These are phyloP conservation scores for Pichia heedii DNA, from an alignment of 805 yeast species.

Conservation along the genomic window DNA sequence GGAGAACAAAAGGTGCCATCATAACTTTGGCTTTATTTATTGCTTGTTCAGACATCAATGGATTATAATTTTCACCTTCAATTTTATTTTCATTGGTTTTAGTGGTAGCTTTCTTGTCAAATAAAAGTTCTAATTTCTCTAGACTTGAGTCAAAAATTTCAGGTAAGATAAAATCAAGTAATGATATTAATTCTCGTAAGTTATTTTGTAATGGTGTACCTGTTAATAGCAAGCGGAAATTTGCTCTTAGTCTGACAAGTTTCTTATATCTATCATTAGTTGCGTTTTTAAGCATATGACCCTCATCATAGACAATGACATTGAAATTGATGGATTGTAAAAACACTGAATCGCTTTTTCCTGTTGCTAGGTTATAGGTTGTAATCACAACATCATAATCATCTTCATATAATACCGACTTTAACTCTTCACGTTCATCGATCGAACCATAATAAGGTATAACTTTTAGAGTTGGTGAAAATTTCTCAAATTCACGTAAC, in stretches of 20 bases:
- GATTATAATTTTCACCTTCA: slow-evolving; percentile 50
- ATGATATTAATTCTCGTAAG: slow-evolving; percentile 78
- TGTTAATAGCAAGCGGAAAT: slow-evolving; percentile 79
- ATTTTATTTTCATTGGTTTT: slow-evolving; percentile 30
- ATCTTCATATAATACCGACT: slow-evolving; percentile 55
- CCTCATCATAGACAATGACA: slow-evolving; percentile 92
- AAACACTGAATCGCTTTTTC: slow-evolving; percentile 72
- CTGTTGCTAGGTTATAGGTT: slow-evolving; percentile 83
- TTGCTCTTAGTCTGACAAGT: slow-evolving; percentile 74
- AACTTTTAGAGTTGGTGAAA: slow-evolving; percentile 72
- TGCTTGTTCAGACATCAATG: slow-evolving; percentile 82
- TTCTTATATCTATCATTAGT: slow-evolving; percentile 78
- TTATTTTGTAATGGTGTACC: slow-evolving; percentile 98
- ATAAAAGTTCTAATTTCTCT: slow-evolving; percentile 73
- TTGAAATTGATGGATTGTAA: slow-evolving; percentile 69
- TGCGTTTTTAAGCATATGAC: slow-evolving; percentile 92
- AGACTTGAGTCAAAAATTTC: slow-evolving; percentile 67
- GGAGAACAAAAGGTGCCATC: slow-evolving; percentile 96
- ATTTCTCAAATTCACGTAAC: slow-evolving; percentile 87
- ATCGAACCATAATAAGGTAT: slow-evolving; percentile 93
- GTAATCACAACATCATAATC: slow-evolving; percentile 85
- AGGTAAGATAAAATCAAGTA: slow-evolving; percentile 88
- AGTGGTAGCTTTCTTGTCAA: slow-evolving; percentile 80
- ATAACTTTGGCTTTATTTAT: slow-evolving; percentile 88
- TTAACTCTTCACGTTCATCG: slow-evolving; percentile 72